These are phyloP conservation scores for Eucalyptus guilfoylei DNA, from an alignment of 345 rosid genomes.

Conservation along the genomic window DNA sequence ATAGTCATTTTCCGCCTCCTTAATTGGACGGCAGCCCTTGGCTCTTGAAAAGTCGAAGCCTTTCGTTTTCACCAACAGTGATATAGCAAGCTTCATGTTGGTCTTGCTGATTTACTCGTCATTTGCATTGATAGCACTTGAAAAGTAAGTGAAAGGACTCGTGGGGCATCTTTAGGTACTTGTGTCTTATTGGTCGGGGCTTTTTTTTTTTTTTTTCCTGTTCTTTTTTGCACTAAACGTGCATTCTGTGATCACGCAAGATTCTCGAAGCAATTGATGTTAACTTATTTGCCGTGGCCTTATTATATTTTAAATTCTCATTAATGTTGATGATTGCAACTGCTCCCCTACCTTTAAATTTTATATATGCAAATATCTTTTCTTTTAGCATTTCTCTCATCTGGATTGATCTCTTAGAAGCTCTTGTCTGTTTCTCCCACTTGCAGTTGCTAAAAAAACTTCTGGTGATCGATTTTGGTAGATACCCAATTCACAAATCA, in stretches of 20 bases:
- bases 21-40: background rate
- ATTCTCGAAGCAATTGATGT: slow-evolving; percentile 45
- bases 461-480: slow-evolving; percentile 1
- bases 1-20: background rate
- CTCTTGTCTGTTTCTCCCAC: slow-evolving; percentile 1
- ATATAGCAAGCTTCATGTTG: background rate
- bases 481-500: slow-evolving; percentile 9
- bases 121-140: slow-evolving; percentile 46
- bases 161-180: slow-evolving; percentile 27
- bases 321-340: slow-evolving; percentile 33
- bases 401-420: slow-evolving; percentile 8
- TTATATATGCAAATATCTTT: background rate
- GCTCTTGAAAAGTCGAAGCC: background rate
- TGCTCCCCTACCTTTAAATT: slow-evolving; percentile 46
- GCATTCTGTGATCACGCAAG: slow-evolving; percentile 35
- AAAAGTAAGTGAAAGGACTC: slow-evolving; percentile 28
- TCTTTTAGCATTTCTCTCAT: background rate
- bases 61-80: slow-evolving; percentile 9
- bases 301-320: slow-evolving; percentile 5
- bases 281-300: slow-evolving; percentile 14
- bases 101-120: background rate
- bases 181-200: slow-evolving; percentile 23
- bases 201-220: background rate
- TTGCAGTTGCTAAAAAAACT: background rate
- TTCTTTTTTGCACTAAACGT: slow-evolving; percentile 1